A percentile compares a stretch with the other conserved stretches of the same genome.
Conservation (phyloP, 2,329 filamentous ascomycete genomes). For the Aspergillus brasiliensis region DNA sequence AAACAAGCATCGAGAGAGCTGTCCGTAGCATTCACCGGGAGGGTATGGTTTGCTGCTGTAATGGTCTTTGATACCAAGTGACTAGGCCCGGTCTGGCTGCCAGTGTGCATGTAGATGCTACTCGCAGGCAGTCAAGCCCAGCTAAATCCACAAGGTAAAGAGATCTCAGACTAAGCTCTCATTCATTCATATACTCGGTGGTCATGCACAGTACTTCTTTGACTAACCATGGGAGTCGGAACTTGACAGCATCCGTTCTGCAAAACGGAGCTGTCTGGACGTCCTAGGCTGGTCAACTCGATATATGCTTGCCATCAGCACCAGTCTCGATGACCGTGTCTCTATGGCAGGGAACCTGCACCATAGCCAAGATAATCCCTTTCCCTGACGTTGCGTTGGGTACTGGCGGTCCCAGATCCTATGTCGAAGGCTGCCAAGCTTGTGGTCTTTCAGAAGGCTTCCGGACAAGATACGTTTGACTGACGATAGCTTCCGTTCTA, state of each 20-base stretch:
- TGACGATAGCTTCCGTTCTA: too few relatives aligned
- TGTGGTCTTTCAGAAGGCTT: too few relatives aligned
- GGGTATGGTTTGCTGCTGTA: background rate
- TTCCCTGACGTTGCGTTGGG: background rate
- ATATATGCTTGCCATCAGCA: background rate
- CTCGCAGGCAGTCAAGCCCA: background rate
- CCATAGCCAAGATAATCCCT: background rate
- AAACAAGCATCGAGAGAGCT: conserved; percentile 6
- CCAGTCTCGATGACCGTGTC: background rate
- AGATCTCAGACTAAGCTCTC: background rate
- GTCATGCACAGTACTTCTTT: background rate
- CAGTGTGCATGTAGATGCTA: background rate
- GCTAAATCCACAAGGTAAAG: background rate
- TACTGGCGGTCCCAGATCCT: too few relatives aligned
- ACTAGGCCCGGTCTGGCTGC: background rate
- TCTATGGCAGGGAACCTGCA: background rate
- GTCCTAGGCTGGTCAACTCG: background rate
- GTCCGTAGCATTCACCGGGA: conserved; percentile 13
- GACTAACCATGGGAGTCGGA: background rate
- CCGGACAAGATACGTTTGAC: too few relatives aligned
- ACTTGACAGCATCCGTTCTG: background rate
- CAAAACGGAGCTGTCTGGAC: background rate
- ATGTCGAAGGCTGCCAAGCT: too few relatives aligned
- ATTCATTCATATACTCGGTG: background rate
- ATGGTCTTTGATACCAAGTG: background rate